These are phyloP conservation scores for Miscanthus lutarioriparius DNA, from an alignment of 176 grass and related monocot genomes.

Conservation along the genomic window DNA sequence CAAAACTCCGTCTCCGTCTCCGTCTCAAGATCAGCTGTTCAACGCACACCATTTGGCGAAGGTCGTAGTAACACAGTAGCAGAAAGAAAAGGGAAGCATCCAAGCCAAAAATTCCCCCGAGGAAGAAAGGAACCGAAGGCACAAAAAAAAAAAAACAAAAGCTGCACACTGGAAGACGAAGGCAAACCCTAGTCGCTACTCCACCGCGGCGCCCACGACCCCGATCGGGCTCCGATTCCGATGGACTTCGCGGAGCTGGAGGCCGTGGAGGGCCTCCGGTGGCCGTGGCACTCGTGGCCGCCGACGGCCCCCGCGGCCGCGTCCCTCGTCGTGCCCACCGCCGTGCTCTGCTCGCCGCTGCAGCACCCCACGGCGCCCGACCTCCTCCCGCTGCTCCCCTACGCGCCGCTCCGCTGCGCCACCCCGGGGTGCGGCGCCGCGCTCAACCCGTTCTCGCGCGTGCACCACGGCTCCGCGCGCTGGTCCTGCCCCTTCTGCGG, in stretches of 20 bases:
- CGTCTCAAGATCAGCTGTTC: neutral
- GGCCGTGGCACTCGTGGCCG: slow-evolving; percentile 96
- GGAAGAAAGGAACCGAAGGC: neutral
- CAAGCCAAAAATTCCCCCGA: neutral
- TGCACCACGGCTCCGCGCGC: slow-evolving; percentile 62
- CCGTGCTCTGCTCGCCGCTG: slow-evolving; percentile 86
- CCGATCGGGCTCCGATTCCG: slow-evolving; percentile 28
- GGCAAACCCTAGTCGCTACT: slow-evolving; percentile 52
- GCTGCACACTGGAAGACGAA: neutral
- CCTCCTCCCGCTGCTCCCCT: slow-evolving; percentile 80
- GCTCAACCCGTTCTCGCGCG: slow-evolving; percentile 84
- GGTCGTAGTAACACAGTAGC: neutral
- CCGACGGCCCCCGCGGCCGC: slow-evolving; percentile 63
- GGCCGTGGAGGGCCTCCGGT: slow-evolving; percentile 91
- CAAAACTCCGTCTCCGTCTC: neutral
- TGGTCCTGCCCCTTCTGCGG: slow-evolving; percentile 89
- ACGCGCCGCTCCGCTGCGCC: slow-evolving; percentile 70
- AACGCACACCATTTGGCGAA: neutral
- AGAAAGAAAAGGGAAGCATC: too few species aligned
- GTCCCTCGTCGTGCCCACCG: slow-evolving; percentile 79
- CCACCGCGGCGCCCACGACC: neutral
- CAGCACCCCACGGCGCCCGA: slow-evolving; percentile 51
- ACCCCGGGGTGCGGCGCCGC: slow-evolving; percentile 50
- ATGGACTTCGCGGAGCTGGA: slow-evolving; percentile 99
- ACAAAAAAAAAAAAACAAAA: neutral